Conservation (phyloP, 208 protist species). For the Acanthamoeba sp. region DNA sequence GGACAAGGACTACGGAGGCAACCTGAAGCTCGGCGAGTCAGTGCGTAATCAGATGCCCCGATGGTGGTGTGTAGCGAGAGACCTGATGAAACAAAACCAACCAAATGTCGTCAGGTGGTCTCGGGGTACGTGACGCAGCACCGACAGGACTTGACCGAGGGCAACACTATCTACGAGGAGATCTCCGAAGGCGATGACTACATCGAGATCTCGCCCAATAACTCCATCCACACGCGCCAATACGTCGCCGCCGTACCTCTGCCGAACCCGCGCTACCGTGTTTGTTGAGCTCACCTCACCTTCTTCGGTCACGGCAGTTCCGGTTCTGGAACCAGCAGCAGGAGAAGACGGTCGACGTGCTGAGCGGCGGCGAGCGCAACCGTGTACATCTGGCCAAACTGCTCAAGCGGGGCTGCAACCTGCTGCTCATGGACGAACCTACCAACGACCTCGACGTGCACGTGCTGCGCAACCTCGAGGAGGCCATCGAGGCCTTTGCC, state of each 20-base stretch:
- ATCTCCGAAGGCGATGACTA: slow-evolving; percentile 78
- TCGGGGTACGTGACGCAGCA: slow-evolving; percentile 77
- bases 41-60: slow-evolving; percentile 54
- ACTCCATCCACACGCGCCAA: slow-evolving; percentile 75
- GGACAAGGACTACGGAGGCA: slow-evolving; percentile 72
- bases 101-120: neutral
- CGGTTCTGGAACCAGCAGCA: slow-evolving; percentile 81
- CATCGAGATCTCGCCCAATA: slow-evolving; percentile 26
- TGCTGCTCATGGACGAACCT: slow-evolving; percentile 88
- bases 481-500: slow-evolving; percentile 81
- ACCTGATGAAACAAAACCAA: too few relatives aligned
- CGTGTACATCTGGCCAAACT: slow-evolving; percentile 87
- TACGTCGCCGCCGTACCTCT: slow-evolving; percentile 75
- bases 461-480: slow-evolving; percentile 85
- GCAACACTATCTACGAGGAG: slow-evolving; percentile 82
- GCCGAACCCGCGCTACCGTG: too few relatives aligned
- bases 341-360: slow-evolving; percentile 80
- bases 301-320: slow-evolving; percentile 69
- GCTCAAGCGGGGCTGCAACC: slow-evolving; percentile 83
- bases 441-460: slow-evolving; percentile 88
- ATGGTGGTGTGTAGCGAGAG: too few relatives aligned
- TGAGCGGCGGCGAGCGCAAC: slow-evolving; percentile 86
- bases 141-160: slow-evolving; percentile 69
- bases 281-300: neutral
- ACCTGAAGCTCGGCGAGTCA: slow-evolving; percentile 75